Evolutionary conservation across 2,329 filamentous ascomycete genomes (phyloP).

Genomic region (Mycosphaerelloides madeirae): DNA sequence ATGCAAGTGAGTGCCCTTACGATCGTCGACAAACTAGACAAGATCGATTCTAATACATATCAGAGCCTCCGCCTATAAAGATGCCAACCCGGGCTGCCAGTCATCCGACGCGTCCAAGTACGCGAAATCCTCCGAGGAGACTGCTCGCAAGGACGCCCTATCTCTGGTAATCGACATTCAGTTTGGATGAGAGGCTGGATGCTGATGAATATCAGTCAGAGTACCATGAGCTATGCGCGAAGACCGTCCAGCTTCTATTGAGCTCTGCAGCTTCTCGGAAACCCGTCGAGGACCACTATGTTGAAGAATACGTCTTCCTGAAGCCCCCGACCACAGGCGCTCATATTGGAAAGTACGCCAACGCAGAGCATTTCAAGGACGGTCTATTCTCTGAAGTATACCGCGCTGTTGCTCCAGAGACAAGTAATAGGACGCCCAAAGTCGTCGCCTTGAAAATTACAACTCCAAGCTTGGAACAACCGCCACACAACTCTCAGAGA

Average conservation of each 20-base stretch:
- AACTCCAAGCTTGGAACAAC: slow-evolving; percentile 63
- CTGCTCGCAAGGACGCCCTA: slow-evolving; percentile 55
- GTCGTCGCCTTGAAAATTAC: slow-evolving; percentile 81
- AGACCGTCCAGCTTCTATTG: slow-evolving; percentile 22
- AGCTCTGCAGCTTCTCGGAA: slow-evolving; percentile 29
- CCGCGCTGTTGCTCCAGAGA: slow-evolving; percentile 50
- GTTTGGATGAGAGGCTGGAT: too few species aligned
- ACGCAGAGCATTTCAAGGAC: slow-evolving; percentile 53
- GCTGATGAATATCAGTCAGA: slow-evolving; percentile 49
- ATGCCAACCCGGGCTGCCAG: slow-evolving; percentile 40
- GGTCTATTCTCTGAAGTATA: slow-evolving; percentile 84
- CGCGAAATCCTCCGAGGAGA: slow-evolving; percentile 63
- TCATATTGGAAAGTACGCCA: slow-evolving; percentile 53
- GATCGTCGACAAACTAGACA: background rate
- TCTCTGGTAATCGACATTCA: too few species aligned
- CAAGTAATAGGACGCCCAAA: slow-evolving; percentile 10
- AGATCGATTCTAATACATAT: slow-evolving; percentile 10
- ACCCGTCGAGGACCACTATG: slow-evolving; percentile 20
- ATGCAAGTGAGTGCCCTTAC: slow-evolving; percentile 40
- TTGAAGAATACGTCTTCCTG: slow-evolving; percentile 29
- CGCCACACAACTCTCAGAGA: slow-evolving; percentile 76
- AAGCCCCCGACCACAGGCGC: slow-evolving; percentile 33
- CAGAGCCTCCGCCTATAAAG: slow-evolving; percentile 49
- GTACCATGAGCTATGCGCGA: slow-evolving; percentile 44
- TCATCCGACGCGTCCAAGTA: slow-evolving; percentile 49